Evolutionary conservation across 1,284 basidiomycete genomes (phyloP), one percentile per base, ranked within the genome.

Genomic region (Fomes fomentarius): DNA sequence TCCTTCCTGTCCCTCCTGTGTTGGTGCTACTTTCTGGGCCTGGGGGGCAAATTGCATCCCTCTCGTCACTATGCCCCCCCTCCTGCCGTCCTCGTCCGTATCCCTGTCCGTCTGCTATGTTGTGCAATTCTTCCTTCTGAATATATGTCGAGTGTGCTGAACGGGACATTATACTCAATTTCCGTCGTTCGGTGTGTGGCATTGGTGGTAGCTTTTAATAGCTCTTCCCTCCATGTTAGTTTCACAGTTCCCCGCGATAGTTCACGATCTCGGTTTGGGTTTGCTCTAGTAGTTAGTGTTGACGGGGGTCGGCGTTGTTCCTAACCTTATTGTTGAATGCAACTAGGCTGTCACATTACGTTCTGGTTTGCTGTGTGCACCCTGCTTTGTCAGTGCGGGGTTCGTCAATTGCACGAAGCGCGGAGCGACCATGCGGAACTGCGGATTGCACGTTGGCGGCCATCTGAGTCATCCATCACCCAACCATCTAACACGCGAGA

Each of bases 111-210:
- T 46, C 25, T 48, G 26, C 46, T 57, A 56, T 61, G 53, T 55
- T 57, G 56, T 57, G 53, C 53, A 37, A 37, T 39, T 31, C 15
- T 33, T 31, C 17, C 34, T 31, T 21, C 42, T 49, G 46, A 50
- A 57, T 57, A 45, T 61, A 61, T 57, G 55, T 57, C 47, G 45
- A 54, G 43, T 40, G 47, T 60, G 55, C 55, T 60, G 37, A 22
- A 42, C 17, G 7, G 41, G 41, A 42, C 41, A 24, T 25, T 40
- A 6, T 7, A 30, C 28, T 30, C 12, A n/a, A n/a, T 12, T 30
- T 30, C 28, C 24, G 15, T 22, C 38, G 21, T n/a, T 2, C 26
- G 25, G 41, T 42, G 8, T n/a, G n/a, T n/a, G n/a, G n/a, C n/a
- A 42, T 17, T 19, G 41, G 41, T 42, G 24, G n/a, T 28, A 15